A percentile compares a stretch with the other conserved stretches of the same genome.
Evolutionary conservation across 805 yeast species (phyloP).

Genomic region (Hanseniaspora mollemarum): DNA sequence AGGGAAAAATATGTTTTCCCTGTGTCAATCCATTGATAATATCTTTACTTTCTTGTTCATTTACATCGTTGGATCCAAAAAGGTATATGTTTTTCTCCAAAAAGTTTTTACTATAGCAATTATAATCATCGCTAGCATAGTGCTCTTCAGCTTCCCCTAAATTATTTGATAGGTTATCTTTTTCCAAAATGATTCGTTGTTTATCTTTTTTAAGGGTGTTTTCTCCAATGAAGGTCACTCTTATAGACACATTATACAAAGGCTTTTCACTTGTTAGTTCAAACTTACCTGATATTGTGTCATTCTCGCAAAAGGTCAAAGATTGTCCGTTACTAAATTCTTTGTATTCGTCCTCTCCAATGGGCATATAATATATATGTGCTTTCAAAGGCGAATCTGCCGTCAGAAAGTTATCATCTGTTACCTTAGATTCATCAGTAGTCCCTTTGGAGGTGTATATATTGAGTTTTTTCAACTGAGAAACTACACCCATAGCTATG

Average conservation of each 20-base stretch:
- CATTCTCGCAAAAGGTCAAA: neutral
- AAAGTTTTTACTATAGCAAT: slow-evolving; percentile 16
- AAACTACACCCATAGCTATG: no score
- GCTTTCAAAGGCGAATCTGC: no score
- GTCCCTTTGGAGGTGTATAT: no score
- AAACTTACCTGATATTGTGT: neutral
- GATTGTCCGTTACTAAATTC: neutral
- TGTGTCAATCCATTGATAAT: slow-evolving; percentile 42
- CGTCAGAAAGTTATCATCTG: no score
- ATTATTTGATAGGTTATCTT: slow-evolving; percentile 37
- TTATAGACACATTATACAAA: slow-evolving; percentile 28
- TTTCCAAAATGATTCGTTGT: slow-evolving; percentile 43
- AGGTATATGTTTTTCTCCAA: slow-evolving; percentile 11
- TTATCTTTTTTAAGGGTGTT: slow-evolving; percentile 47
- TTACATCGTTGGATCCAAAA: slow-evolving; percentile 15
- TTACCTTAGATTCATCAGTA: no score
- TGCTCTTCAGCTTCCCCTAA: slow-evolving; percentile 17
- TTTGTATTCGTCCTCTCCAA: neutral
- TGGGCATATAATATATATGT: neutral
- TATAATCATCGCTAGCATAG: slow-evolving; percentile 21
- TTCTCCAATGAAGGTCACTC: slow-evolving; percentile 44
- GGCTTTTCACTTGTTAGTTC: neutral
- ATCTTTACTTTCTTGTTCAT: neutral
- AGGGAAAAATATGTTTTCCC: slow-evolving; percentile 84
- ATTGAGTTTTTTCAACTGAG: no score